Base-by-base conservation (phyloP, 2,329 filamentous ascomycete genomes). In the Ophioceras dolichostomum region DNA sequence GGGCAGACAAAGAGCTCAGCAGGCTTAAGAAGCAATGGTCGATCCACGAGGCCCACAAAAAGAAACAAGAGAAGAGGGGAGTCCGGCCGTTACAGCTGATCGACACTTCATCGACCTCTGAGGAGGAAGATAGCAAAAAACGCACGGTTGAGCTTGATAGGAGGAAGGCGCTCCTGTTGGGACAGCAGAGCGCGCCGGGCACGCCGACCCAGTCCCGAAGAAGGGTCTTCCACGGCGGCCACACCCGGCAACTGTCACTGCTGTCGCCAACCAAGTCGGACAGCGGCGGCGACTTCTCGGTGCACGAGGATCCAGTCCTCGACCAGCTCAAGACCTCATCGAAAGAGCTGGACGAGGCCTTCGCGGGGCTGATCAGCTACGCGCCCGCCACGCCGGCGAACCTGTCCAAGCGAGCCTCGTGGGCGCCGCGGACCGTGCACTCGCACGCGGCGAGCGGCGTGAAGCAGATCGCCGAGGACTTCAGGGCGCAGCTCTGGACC, bases 401-500 rank as follows among this genome's bases (percentile, higher is more conserved):
- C 5, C 49, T 70, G 18, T 58, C 62, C 22, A 76, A 76, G 52
- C 68, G 72, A n/a, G 67, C 71, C 2, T 73, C 73, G 2, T 77
- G 73, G 73, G 66, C 73, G 20, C 69, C 72, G 30, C 65, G 65
- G 30, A 61, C 66, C 21, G 60, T 63, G 21, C 63, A 62, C 29
- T 61, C 59, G 10, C 52, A 60, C 10, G 36, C 36, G 8, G 21
- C 36, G 17, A 48, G 45, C 1, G 67, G 57, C 31, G 59, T 75
- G 41, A 87, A 87, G 53, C 84, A 91, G 56, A 79, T 94, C 58
- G 83, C 88, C 13, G 82, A 84, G 41, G 91, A 95, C 58, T 78
- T 98, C 57, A 85, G 80, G 54, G 76, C 91, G 36, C 89, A 91
- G 2, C 63, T 98, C 34, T 88, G 83, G 76, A 94, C 85, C 2